Conservation (phyloP, 2,329 filamentous ascomycete genomes). For the Exophiala mesophila region DNA sequence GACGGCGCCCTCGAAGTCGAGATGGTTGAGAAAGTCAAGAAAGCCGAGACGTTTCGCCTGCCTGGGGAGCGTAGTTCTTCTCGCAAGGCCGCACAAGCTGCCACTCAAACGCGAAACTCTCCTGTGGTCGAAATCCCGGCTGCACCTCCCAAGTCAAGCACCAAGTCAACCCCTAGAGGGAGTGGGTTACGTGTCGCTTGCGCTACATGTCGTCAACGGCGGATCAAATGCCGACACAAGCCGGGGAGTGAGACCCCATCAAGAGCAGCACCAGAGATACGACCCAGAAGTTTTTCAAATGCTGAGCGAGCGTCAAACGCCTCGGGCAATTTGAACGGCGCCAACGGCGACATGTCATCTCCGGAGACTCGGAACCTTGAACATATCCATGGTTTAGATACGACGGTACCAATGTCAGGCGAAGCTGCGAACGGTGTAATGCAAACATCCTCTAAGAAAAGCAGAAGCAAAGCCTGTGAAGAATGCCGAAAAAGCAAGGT, state of each 20-base stretch:
- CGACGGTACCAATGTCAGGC: conserved; percentile 1
- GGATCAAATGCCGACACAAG: conserved; percentile 61
- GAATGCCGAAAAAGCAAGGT: conserved; percentile 66
- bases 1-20: conserved; percentile 44
- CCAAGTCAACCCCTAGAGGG: conserved; percentile 46
- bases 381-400: background rate
- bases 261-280: conserved; percentile 31
- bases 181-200: conserved; percentile 44
- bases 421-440: conserved; percentile 8
- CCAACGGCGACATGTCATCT: conserved; percentile 6
- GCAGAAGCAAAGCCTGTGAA: conserved; percentile 59
- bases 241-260: conserved; percentile 40
- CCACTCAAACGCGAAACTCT: conserved; percentile 10
- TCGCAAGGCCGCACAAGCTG: conserved; percentile 31
- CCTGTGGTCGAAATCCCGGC: background rate
- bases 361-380: conserved; percentile 8
- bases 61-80: conserved; percentile 40
- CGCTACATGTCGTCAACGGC: conserved; percentile 57
- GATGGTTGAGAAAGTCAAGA: conserved; percentile 21
- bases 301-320: conserved; percentile 12
- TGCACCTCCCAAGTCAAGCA: conserved; percentile 33
- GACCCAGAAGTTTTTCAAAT: conserved; percentile 21
- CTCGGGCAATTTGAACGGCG: conserved; percentile 5
- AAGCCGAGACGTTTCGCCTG: conserved; percentile 20
- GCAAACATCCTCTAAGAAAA: conserved; percentile 46